Conservation (phyloP, 306 rosid genomes). For the Acacia confusa region DNA sequence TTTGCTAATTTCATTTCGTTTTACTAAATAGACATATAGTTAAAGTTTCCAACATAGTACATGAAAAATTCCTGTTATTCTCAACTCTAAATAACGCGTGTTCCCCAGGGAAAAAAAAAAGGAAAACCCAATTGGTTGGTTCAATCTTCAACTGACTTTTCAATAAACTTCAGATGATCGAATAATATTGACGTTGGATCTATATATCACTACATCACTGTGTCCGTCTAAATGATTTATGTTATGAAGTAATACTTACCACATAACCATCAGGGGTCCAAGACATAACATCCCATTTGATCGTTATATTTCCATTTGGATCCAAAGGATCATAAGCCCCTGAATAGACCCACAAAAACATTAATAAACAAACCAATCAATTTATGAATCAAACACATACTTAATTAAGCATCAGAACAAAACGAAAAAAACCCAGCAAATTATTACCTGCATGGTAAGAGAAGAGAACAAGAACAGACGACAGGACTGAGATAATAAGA, state of each 20-base stretch:
- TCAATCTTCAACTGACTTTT: not conserved
- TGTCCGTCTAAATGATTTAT: not conserved
- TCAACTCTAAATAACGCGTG: not conserved
- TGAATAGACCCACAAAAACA: slow-evolving; percentile 29
- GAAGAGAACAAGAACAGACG: slow-evolving; percentile 41
- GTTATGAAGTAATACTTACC: slow-evolving; percentile 43
- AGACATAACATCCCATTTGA: slow-evolving; percentile 93
- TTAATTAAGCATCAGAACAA: not conserved
- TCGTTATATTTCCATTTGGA: slow-evolving; percentile 89
- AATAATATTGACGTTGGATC: not conserved
- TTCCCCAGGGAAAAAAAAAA: too few species aligned
- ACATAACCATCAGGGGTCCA: slow-evolving; percentile 98
- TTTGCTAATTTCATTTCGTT: not conserved
- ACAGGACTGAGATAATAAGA: slow-evolving; percentile 44
- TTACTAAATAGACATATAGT: not conserved
- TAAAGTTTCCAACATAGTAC: not conserved
- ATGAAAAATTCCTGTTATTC: not conserved
- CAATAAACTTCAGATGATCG: not conserved
- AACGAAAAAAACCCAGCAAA: not conserved
- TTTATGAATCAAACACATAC: not conserved
- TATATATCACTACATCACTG: not conserved
- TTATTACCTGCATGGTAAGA: slow-evolving; percentile 55
- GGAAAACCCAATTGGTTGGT: not conserved
- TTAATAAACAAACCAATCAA: not conserved
- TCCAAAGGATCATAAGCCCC: slow-evolving; percentile 95